Base-by-base conservation (phyloP, 1,284 basidiomycete species). In the Sanguinoderma infundibulare region DNA sequence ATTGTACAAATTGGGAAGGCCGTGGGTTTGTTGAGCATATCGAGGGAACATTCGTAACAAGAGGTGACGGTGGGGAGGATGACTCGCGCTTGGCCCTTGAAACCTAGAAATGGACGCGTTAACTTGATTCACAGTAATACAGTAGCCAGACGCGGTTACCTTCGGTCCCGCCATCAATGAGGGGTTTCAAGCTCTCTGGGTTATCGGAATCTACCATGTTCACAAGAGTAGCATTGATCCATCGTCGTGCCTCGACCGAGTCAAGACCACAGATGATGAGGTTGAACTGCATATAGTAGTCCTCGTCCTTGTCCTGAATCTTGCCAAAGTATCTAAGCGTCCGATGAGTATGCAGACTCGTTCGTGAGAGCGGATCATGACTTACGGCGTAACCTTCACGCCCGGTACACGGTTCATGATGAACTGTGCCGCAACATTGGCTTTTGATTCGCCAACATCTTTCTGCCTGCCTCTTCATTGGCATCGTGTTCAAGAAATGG, bases 1-100 rank as follows among this genome's bases (percentile, higher is more conserved):
- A 99, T 98, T 1, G 98, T 99, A 75, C 98, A 99, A 66, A 99
- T 98, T 0, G 98, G 98, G 74, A 96, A 99, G 5, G 92, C 91
- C 38, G 96, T 98, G 6, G 93, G 97, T 65, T 98, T 98, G 74
- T 97, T 98, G 54, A 98, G 86, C 94, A 99, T 98, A 74, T 98
- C 96, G 53, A 99, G 88, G 2, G 94, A 95, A 75, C 98, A 99
- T 77, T 99, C 98, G 73, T 99, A 99, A 75, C 98, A 99, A 9
- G 95, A 96, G 4, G 96, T 92, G 62, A 98, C 86, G 0, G 95
- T 96, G 0, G 98, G 98, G 17, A 99, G 81, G 69, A 99, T 99
- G 50, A 99, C 97, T 61, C 97, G 88, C 40, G 97, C 95, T 79
- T 99, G 98, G 14, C 98, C 98, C 78, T 96, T 98, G 87, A 99